phyloP scores from a whole-genome alignment of 257 asterid genomes.

The Verbena officinalis region DNA sequence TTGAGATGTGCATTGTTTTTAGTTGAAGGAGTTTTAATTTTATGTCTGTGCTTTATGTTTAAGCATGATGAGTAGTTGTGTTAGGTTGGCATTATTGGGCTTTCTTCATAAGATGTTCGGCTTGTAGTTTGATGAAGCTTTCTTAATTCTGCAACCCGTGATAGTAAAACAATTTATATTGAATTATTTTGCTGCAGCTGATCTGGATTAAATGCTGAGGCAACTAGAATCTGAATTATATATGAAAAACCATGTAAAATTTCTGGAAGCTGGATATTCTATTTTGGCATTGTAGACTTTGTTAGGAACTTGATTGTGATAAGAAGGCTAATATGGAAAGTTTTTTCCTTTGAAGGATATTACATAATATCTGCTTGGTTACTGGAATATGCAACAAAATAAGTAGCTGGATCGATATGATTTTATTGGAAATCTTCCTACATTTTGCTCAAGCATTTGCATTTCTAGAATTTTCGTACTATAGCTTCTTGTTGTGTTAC shows the following conservation, averaged over 20 bases:
- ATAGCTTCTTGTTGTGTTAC: constrained; percentile 14
- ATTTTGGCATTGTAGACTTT: not conserved
- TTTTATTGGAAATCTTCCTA: not conserved
- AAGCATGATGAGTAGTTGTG: constrained; percentile 1
- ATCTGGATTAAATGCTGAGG: constrained; percentile 11
- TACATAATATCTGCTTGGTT: not conserved
- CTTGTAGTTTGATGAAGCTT: constrained; percentile 7
- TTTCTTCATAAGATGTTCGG: constrained; percentile 8
- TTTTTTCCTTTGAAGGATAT: not conserved
- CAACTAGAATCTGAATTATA: constrained; percentile 8
- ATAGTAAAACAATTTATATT: not conserved
- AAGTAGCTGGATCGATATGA: constrained; percentile 6
- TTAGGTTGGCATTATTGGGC: not conserved
- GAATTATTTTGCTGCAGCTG: constrained; percentile 7
- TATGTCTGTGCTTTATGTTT: constrained; percentile 16
- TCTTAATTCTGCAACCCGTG: not conserved
- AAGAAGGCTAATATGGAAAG: not conserved
- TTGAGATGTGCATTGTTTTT: constrained; percentile 10
- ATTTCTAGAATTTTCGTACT: not conserved
- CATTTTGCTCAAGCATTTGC: not conserved
- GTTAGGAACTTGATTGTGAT: not conserved
- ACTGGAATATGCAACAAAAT: constrained; percentile 5
- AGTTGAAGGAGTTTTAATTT: constrained; percentile 15
- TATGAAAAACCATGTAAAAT: not conserved
- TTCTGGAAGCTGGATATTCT: not conserved